These are phyloP conservation scores for Globisporangium nodosum DNA, from an alignment of 352 stramenopile species.

Conservation along the genomic window DNA sequence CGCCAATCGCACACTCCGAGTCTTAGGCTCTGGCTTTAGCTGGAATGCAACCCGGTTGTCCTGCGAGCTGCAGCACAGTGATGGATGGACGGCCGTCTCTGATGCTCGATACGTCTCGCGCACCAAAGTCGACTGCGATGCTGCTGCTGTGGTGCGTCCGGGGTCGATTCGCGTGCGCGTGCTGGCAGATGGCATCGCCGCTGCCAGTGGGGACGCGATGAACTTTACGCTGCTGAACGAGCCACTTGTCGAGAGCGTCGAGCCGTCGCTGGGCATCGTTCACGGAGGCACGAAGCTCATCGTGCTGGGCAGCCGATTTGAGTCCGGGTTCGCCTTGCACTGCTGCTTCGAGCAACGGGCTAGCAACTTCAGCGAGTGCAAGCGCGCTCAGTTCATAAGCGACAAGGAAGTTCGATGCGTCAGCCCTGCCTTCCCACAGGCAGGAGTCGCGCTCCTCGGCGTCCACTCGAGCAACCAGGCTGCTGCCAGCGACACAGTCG, in stretches of 20 bases:
- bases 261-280: conserved; percentile 40
- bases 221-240: conserved; percentile 30
- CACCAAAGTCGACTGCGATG: conserved; percentile 18
- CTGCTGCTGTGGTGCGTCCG: conserved; percentile 9
- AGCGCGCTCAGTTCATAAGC: conserved; percentile 24
- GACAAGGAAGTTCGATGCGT: conserved; percentile 24
- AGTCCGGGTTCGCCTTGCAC: conserved; percentile 21
- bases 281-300: conserved; percentile 20
- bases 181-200: conserved; percentile 20
- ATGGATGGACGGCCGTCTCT: not conserved
- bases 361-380: conserved; percentile 12
- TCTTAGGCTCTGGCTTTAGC: conserved; percentile 25
- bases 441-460: conserved; percentile 14
- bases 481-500: conserved; percentile 7
- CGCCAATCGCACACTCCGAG: conserved; percentile 26
- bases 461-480: conserved; percentile 16
- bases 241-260: conserved; percentile 27
- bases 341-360: conserved; percentile 44
- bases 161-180: conserved; percentile 21
- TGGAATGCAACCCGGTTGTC: conserved; percentile 13
- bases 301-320: conserved; percentile 46
- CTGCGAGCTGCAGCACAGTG: conserved; percentile 24
- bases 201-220: conserved; percentile 14
- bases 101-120: conserved; percentile 18
- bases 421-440: conserved; percentile 16